These are phyloP conservation scores for Colletotrichum sp. DNA, from an alignment of 2,329 filamentous ascomycete species.

Conservation along the genomic window DNA sequence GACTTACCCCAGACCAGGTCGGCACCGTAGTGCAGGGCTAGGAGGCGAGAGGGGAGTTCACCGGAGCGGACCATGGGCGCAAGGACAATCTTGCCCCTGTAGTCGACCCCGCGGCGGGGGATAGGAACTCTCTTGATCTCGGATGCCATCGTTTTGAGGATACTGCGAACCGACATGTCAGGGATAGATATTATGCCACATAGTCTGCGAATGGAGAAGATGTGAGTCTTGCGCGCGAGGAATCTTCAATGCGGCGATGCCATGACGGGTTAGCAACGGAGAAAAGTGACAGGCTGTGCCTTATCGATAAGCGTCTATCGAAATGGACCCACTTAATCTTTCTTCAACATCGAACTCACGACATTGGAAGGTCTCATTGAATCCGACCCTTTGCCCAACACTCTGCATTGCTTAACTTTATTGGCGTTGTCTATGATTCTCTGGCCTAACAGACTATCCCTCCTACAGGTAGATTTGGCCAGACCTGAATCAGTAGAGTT, in stretches of 20 bases:
- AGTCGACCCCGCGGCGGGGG: constrained; percentile 87
- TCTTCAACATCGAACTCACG: background rate
- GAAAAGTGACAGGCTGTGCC: background rate
- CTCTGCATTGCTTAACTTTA: background rate
- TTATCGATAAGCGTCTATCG: constrained; percentile 19
- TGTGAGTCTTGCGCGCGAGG: background rate
- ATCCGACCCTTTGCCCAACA: background rate
- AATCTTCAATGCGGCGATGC: constrained; percentile 9
- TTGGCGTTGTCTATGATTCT: background rate
- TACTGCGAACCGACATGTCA: constrained; percentile 25
- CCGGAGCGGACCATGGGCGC: constrained; percentile 99
- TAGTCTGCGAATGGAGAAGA: background rate
- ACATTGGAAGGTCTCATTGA: background rate
- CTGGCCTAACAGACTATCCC: background rate
- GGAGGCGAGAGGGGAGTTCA: constrained; percentile 86
- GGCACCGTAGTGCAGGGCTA: constrained; percentile 92
- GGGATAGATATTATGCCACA: background rate
- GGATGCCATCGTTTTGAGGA: constrained; percentile 61
- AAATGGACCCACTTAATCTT: background rate
- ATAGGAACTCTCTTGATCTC: constrained; percentile 76
- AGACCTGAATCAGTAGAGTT: background rate
- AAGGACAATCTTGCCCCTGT: constrained; percentile 90
- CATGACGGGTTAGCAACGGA: constrained; percentile 12
- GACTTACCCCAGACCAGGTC: constrained; percentile 90
- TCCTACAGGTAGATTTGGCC: background rate